Evolutionary conservation across 179 eudicot genomes (phyloP).

Genomic region (Camellia oleifera): DNA sequence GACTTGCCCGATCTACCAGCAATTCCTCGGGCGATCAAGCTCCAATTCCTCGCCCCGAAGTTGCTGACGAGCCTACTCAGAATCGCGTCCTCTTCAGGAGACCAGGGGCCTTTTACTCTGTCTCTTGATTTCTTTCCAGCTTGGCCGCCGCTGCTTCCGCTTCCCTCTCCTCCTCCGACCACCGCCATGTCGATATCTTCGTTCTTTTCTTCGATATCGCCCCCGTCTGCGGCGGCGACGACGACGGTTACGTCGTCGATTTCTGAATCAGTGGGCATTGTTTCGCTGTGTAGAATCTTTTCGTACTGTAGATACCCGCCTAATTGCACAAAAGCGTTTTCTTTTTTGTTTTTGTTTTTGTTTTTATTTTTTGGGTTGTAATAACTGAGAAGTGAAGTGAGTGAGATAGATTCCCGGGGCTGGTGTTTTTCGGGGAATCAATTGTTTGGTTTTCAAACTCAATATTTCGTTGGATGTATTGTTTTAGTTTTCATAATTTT

Average conservation of each 20-base stretch:
- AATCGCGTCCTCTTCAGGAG: slow-evolving; percentile 53
- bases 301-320: not conserved
- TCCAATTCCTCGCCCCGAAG: slow-evolving; percentile 70
- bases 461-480: too few relatives aligned
- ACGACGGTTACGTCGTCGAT: slow-evolving; percentile 7
- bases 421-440: not conserved
- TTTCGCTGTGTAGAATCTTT: too few relatives aligned
- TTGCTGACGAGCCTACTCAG: slow-evolving; percentile 42
- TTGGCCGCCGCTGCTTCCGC: slow-evolving; percentile 10
- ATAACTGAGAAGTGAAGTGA: not conserved
- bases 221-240: not conserved
- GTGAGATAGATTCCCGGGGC: not conserved
- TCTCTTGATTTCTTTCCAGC: slow-evolving; percentile 19
- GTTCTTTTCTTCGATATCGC: not conserved
- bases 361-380: not conserved
- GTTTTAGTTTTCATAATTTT: too few relatives aligned
- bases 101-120: slow-evolving; percentile 69
- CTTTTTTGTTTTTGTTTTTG: not conserved
- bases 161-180: slow-evolving; percentile 14
- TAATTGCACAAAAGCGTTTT: not conserved
- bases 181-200: slow-evolving; percentile 9
- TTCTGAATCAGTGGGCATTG: slow-evolving; percentile 13
- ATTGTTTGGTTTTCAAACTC: too few relatives aligned
- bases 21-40: slow-evolving; percentile 53
- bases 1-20: slow-evolving; percentile 72